Conservation (phyloP, 2,329 filamentous ascomycete species). For the Calonectria pauciramosa region DNA sequence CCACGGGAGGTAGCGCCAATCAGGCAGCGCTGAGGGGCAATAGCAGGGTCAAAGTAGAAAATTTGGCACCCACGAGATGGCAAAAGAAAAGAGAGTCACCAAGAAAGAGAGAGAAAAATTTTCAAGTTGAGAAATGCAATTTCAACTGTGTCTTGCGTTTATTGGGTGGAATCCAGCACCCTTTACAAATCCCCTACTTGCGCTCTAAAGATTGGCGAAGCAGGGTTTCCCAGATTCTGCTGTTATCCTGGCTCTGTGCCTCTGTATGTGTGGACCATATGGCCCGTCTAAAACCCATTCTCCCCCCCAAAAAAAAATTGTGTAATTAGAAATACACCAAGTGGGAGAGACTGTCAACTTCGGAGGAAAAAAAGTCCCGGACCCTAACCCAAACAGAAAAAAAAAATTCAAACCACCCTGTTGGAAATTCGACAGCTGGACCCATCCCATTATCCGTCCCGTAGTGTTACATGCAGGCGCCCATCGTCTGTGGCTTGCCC, state of each 20-base stretch:
- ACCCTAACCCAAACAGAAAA: constrained; percentile 15
- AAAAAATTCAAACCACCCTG: constrained; percentile 18
- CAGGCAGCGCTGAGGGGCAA: neutral
- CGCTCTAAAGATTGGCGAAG: constrained; percentile 9
- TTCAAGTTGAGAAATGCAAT: neutral
- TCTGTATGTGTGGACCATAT: constrained; percentile 13
- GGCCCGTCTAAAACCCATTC: neutral
- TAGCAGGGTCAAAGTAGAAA: neutral
- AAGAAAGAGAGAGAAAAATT: constrained; percentile 5
- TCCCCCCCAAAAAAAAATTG: neutral
- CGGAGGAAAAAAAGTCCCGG: constrained; percentile 1
- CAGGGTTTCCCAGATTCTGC: constrained; percentile 2
- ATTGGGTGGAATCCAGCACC: constrained; percentile 2
- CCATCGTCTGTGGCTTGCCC: constrained; percentile 28
- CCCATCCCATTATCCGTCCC: constrained; percentile 24
- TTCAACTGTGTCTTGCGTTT: neutral
- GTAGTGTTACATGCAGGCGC: constrained; percentile 37
- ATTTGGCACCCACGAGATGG: neutral
- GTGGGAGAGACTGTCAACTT: neutral
- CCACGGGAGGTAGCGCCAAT: neutral
- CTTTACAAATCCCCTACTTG: neutral
- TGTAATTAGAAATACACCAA: constrained; percentile 2
- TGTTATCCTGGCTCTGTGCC: constrained; percentile 3
- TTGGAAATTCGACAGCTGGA: constrained; percentile 24
- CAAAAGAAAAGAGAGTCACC: constrained; percentile 1